phyloP scores from a whole-genome alignment of 1,284 basidiomycete species.

The Pseudozyma flocculosa region DNA sequence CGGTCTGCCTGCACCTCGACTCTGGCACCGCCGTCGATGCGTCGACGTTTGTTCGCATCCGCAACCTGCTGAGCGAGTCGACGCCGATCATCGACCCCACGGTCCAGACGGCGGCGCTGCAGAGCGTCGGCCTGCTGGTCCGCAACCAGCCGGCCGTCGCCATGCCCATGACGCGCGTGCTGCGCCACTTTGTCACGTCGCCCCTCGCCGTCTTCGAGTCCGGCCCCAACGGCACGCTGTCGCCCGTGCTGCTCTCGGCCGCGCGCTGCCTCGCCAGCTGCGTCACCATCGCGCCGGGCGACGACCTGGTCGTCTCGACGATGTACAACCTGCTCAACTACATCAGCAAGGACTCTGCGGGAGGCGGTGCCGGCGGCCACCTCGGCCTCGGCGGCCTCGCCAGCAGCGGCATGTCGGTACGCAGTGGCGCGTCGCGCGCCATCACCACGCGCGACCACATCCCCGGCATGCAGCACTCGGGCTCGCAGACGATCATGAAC shows the following conservation, averaged over 20 bases:
- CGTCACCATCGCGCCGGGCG: conserved; percentile 79
- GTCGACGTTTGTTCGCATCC: conserved; percentile 71
- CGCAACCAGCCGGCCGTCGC: conserved; percentile 82
- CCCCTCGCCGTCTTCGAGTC: conserved; percentile 80
- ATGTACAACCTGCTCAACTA: conserved; percentile 94
- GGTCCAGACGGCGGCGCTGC: conserved; percentile 81
- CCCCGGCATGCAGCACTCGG: conserved; percentile 23
- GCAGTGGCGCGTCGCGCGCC: conserved; percentile 61
- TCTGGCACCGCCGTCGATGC: conserved; percentile 61
- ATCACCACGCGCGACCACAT: conserved; percentile 29
- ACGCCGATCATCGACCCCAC: conserved; percentile 77
- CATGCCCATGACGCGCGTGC: conserved; percentile 72
- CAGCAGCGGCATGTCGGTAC: conserved; percentile 63
- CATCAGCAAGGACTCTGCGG: conserved; percentile 72
- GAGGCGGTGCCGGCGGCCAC: conserved; percentile 18
- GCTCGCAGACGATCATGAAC: conserved; percentile 32
- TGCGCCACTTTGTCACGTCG: conserved; percentile 83
- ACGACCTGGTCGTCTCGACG: conserved; percentile 88
- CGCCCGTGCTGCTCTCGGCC: conserved; percentile 76
- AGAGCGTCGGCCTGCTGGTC: conserved; percentile 75
- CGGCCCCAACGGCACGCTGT: conserved; percentile 64
- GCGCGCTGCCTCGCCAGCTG: conserved; percentile 87
- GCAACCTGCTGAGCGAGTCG: conserved; percentile 75
- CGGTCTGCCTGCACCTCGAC: conserved; percentile 68
- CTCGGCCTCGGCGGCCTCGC: conserved; percentile 60